Evolutionary conservation across 169 alveolate species (phyloP), one percentile per base, ranked within the genome.

Genomic region (Cyclospora cayetanensis): DNA sequence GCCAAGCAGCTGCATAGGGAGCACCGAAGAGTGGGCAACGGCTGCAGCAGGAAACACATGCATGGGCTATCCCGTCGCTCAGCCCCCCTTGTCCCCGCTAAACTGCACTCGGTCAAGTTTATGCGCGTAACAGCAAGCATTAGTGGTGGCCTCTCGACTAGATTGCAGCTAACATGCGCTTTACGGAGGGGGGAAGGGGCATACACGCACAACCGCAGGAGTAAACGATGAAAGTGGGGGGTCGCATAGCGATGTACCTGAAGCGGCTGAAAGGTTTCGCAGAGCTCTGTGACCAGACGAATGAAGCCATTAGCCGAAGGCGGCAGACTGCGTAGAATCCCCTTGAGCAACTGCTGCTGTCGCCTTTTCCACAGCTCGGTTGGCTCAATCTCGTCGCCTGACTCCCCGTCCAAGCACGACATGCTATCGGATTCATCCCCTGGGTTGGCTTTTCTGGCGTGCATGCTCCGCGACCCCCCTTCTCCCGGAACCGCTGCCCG

Each of bases 231-330:
- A n/a, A n/a, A n/a, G n/a, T n/a, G n/a, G n/a, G n/a, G n/a, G n/a
- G n/a, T n/a, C n/a, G n/a, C n/a, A n/a, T n/a, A n/a, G n/a, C n/a
- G n/a, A 50, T 29, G 35, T 50, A 80, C 89, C 89, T 80, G 89
- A 50, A 80, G 89, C 37, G 89, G 89, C 76, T 80, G 89, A 29
- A 80, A 63, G 43, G 89, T 80, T 80, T 80, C 89, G 76, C 89
- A 80, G 5, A 80, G 76, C 74, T 80, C 89, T 12, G 89, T 80
- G 52, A 80, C n/a, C 53, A 50, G 74, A 2, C 53, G 50, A 29
- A 35, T 52, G 65, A 80, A 80, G 31, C 42, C 52, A 39, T 80
- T 74, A 20, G 89, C 89, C 5, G 89, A 63, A 20, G 89, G 76
- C n/a, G 89, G 89, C 74, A 80, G 37, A 74, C 89, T 80, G 76